Conservation (phyloP, 2,329 filamentous ascomycete species). For the Fusarium sp. region DNA sequence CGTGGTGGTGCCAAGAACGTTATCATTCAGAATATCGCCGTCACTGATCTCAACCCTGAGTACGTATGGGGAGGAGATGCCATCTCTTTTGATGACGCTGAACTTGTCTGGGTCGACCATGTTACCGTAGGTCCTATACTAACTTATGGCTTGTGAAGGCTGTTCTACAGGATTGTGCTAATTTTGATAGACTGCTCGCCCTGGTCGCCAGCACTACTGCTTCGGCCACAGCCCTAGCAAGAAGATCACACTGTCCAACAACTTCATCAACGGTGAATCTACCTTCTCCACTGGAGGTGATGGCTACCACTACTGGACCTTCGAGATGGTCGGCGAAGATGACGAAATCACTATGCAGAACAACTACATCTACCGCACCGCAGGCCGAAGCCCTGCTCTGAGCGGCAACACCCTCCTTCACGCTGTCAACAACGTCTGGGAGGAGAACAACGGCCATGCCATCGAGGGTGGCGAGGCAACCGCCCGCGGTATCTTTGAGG, state of each 20-base stretch:
- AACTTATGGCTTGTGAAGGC: neutral
- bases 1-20: neutral
- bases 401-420: conserved; percentile 15
- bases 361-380: conserved; percentile 65
- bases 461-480: neutral
- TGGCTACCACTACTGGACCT: conserved; percentile 71
- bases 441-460: conserved; percentile 9
- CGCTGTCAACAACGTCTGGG: conserved; percentile 19
- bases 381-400: conserved; percentile 6
- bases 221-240: conserved; percentile 10
- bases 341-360: conserved; percentile 66
- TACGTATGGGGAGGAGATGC: conserved; percentile 7
- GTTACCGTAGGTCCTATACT: neutral
- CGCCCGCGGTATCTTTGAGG: conserved; percentile 1
- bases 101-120: conserved; percentile 23
- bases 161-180: neutral
- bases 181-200: neutral
- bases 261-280: conserved; percentile 8
- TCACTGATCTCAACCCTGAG: conserved; percentile 5
- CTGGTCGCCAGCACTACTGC: conserved; percentile 12
- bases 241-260: conserved; percentile 13
- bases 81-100: neutral
- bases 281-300: conserved; percentile 64
- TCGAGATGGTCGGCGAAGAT: conserved; percentile 69
- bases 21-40: conserved; percentile 1